Evolutionary conservation across 2,329 filamentous ascomycete species (phyloP), one percentile per base, ranked within the genome.

Genomic region (Penicillium rolfsii): DNA sequence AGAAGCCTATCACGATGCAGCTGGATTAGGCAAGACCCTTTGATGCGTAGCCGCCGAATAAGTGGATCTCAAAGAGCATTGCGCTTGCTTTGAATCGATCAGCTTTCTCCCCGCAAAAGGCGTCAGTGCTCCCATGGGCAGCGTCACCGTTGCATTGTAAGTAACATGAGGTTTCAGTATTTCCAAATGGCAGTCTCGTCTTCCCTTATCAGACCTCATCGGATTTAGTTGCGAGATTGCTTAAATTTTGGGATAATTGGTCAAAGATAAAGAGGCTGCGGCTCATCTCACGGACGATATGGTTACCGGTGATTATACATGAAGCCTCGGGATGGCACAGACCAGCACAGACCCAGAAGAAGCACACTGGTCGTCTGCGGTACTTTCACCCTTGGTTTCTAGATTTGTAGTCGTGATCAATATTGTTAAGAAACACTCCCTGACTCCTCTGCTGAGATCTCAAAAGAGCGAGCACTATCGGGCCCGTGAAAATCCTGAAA

Each of bases 31-130:
- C 49, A 5, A n/a, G 49, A n/a, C 19, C 36, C n/a, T 52, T 35
- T 22, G 49, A 52, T 14, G 49, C 49, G 49, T 52, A n/a, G 49
- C n/a, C 7, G 49, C n/a, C 14, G 49, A 52, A 36, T n/a, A 19
- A n/a, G 30, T 52, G 4, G 19, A 38, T 38, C 30, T 52, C n/a
- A 52, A 52, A 38, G 49, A 52, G 11, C 36, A 52, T n/a, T 52
- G 28, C 14, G 35, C 30, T 30, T 52, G 49, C 35, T 52, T 52
- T 22, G 49, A 38, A 16, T 35, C 49, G 16, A 38, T 24, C 1
- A 52, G 49, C 22, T 38, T 52, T 9, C 24, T 30, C 11, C 49
- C 36, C 5, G 28, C 49, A 16, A 52, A 36, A 38, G 30, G 49
- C 26, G 30, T 52, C 30, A 30, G 49, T 52, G 30, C 49, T 6